Evolutionary conservation across 805 yeast species (phyloP).

Genomic region (Ogataea nitratoaversa): DNA sequence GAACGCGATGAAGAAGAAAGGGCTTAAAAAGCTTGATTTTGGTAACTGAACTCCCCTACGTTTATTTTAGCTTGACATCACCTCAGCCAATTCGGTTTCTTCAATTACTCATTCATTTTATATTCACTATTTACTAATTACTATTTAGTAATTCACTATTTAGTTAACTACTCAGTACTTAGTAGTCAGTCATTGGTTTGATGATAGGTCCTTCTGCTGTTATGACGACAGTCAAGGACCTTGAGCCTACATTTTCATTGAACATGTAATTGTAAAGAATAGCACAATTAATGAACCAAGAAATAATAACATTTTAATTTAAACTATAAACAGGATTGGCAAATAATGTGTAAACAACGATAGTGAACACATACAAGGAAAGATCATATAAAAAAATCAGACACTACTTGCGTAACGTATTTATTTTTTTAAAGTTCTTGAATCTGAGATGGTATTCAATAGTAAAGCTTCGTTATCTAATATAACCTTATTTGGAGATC

Average conservation of each 20-base stretch:
- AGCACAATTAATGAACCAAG: not conserved
- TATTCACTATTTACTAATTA: not conserved
- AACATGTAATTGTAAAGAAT: too few relatives aligned
- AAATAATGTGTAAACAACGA: not conserved
- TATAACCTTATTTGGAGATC: constrained; percentile 86
- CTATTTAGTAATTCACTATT: too few relatives aligned
- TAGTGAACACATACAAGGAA: not conserved
- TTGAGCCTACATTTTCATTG: too few relatives aligned
- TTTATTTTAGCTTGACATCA: too few relatives aligned
- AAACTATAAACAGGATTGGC: constrained; percentile 2
- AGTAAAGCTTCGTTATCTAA: constrained; percentile 89
- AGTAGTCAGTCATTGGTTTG: too few relatives aligned
- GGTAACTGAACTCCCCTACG: not conserved
- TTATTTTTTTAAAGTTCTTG: constrained; percentile 43
- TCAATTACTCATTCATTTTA: not conserved
- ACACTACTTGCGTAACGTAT: not conserved
- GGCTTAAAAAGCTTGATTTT: not conserved
- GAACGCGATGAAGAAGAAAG: constrained; percentile 14
- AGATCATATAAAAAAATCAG: constrained; percentile 7
- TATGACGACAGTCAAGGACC: too few relatives aligned
- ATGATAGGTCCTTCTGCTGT: too few relatives aligned
- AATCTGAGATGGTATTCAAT: constrained; percentile 81
- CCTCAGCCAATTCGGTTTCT: too few relatives aligned
- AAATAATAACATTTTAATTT: not conserved
- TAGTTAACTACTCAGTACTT: too few relatives aligned